Conservation (phyloP, 2,329 filamentous ascomycete species). For the Fusarium sulawesiense region DNA sequence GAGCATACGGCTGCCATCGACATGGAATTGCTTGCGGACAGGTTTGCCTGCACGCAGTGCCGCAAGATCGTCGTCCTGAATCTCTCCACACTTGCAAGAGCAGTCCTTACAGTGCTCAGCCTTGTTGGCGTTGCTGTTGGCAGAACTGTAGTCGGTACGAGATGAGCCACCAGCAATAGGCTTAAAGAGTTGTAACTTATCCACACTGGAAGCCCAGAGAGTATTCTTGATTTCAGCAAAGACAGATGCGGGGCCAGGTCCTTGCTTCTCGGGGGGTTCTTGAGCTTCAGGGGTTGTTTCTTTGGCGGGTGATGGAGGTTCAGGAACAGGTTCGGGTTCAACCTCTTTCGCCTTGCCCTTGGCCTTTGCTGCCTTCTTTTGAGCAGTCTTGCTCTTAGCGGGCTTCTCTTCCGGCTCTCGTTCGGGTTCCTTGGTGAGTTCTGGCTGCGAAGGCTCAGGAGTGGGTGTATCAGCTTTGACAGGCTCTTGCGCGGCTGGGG, state of each 20-base stretch:
- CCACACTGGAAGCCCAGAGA: slow-evolving; percentile 50
- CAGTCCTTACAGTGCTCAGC: slow-evolving; percentile 52
- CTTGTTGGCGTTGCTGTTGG: slow-evolving; percentile 37
- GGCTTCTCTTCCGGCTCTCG: slow-evolving; percentile 37
- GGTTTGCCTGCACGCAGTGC: slow-evolving; percentile 66
- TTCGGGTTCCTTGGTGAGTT: slow-evolving; percentile 20
- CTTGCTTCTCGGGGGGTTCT: slow-evolving; percentile 46
- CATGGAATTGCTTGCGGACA: slow-evolving; percentile 67
- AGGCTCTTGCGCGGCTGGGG: slow-evolving; percentile 18
- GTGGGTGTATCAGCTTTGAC: slow-evolving; percentile 23
- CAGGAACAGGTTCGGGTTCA: slow-evolving; percentile 31
- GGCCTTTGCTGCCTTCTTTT: slow-evolving; percentile 49
- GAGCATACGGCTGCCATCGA: slow-evolving; percentile 74
- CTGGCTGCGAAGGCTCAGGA: slow-evolving; percentile 10
- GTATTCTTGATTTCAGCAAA: slow-evolving; percentile 52
- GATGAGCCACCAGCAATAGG: slow-evolving; percentile 49
- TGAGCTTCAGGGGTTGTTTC: slow-evolving; percentile 31
- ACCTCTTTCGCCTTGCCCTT: slow-evolving; percentile 48
- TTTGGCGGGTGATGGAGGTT: slow-evolving; percentile 37
- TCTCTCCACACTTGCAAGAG: slow-evolving; percentile 55
- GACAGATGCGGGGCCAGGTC: slow-evolving; percentile 50
- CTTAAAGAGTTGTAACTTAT: slow-evolving; percentile 54
- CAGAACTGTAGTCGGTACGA: slow-evolving; percentile 44
- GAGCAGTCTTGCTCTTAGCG: slow-evolving; percentile 46
- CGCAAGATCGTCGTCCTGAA: slow-evolving; percentile 63